Conservation (phyloP, 225 moss, liverwort and hornwort species). For the Physcomitrium patens region DNA sequence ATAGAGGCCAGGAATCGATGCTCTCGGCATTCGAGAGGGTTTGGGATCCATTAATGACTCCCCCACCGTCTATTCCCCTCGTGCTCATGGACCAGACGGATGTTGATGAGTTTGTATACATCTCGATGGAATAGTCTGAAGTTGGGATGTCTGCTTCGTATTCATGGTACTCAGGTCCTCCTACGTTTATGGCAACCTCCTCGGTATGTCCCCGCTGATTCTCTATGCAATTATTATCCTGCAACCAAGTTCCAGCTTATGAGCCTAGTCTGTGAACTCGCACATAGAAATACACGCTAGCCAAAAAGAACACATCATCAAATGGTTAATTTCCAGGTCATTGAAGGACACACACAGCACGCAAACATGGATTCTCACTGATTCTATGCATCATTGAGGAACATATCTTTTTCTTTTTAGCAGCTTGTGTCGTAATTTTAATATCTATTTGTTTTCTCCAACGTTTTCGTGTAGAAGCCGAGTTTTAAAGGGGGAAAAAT, state of each 20-base stretch:
- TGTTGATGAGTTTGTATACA: not conserved
- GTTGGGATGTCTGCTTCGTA: slow-evolving; percentile 17
- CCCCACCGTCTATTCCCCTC: slow-evolving; percentile 25
- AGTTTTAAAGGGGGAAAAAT: too few species aligned
- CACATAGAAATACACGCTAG: too few species aligned
- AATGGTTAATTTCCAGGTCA: too few species aligned
- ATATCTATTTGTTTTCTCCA: too few species aligned
- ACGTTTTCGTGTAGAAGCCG: too few species aligned
- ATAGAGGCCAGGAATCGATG: not conserved
- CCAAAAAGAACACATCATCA: too few species aligned
- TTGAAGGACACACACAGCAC: too few species aligned
- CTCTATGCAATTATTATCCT: slow-evolving; percentile 32
- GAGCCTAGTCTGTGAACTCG: too few species aligned
- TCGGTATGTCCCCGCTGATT: slow-evolving; percentile 8
- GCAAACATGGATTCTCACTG: too few species aligned
- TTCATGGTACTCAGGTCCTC: not conserved
- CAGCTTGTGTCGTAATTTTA: too few species aligned
- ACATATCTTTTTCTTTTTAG: too few species aligned
- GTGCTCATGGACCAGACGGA: slow-evolving; percentile 24
- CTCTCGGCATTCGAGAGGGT: not conserved
- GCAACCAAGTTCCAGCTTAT: not conserved
- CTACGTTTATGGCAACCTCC: slow-evolving; percentile 35
- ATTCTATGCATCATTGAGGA: too few species aligned
- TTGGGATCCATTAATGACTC: not conserved
- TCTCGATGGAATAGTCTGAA: slow-evolving; percentile 11